Evolutionary conservation across 805 yeast species (phyloP).

Genomic region (Candida pini): DNA sequence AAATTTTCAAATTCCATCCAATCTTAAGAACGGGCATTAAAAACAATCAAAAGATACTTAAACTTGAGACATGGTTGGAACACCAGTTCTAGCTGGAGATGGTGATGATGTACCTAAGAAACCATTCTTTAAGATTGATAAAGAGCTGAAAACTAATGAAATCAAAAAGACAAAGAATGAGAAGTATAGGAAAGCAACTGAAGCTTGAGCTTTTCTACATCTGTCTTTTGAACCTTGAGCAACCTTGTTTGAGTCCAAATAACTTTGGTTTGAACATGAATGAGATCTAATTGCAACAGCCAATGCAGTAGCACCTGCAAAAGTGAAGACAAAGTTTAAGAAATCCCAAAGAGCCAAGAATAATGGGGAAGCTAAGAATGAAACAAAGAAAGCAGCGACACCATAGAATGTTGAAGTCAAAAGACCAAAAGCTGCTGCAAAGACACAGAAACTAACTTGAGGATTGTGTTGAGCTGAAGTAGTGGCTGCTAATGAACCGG

Average conservation of each 20-base stretch:
- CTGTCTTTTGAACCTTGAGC: slow-evolving; percentile 74
- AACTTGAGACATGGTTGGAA: slow-evolving; percentile 87
- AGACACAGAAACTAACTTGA: slow-evolving; percentile 84
- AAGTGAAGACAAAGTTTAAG: slow-evolving; percentile 84
- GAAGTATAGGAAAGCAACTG: slow-evolving; percentile 78
- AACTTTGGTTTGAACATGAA: slow-evolving; percentile 69
- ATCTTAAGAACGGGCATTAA: too few relatives aligned
- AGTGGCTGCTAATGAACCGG: slow-evolving; percentile 81
- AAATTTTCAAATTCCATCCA: too few relatives aligned
- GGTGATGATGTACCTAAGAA: slow-evolving; percentile 49
- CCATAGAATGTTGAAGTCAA: slow-evolving; percentile 80
- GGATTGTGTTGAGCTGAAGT: slow-evolving; percentile 50
- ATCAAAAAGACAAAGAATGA: slow-evolving; percentile 70
- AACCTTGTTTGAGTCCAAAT: slow-evolving; percentile 60
- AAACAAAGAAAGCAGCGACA: slow-evolving; percentile 65
- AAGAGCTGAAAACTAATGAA: slow-evolving; percentile 46
- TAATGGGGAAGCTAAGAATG: slow-evolving; percentile 83
- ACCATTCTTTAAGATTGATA: slow-evolving; percentile 51
- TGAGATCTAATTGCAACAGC: slow-evolving; percentile 87
- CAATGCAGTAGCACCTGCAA: slow-evolving; percentile 90
- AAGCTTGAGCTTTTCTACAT: slow-evolving; percentile 93
- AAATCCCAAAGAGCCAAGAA: slow-evolving; percentile 72
- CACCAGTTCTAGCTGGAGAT: slow-evolving; percentile 67
- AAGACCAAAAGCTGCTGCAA: slow-evolving; percentile 82
- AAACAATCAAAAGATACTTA: slow-evolving; percentile 35